Conservation (phyloP, 1,139 yeast species). For the Nakaseomyces uthaithaninus region DNA sequence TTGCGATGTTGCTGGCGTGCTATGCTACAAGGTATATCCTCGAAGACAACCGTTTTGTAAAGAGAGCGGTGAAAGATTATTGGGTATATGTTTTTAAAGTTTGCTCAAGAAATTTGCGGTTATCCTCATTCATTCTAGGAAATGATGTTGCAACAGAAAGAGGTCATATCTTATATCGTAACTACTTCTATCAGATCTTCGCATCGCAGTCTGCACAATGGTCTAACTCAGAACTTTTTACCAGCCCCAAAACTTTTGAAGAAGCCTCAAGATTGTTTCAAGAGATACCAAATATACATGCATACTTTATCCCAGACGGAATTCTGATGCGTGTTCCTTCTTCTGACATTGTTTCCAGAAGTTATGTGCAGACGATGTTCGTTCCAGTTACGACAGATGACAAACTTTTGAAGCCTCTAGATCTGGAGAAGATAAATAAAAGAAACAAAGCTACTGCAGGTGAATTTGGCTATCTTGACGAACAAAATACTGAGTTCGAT, state of each 20-base stretch:
- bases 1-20: constrained; percentile 9
- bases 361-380: constrained; percentile 56
- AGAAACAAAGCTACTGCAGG: constrained; percentile 32
- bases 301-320: constrained; percentile 71
- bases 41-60: constrained; percentile 25
- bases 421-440: constrained; percentile 33
- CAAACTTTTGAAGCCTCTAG: constrained; percentile 43
- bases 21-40: constrained; percentile 18
- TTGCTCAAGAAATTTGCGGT: constrained; percentile 50
- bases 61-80: constrained; percentile 38
- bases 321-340: constrained; percentile 78
- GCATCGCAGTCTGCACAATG: constrained; percentile 29
- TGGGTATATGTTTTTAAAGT: constrained; percentile 60
- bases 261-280: constrained; percentile 43
- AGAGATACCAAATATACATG: constrained; percentile 36
- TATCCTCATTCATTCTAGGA: constrained; percentile 73
- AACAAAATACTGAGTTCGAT: constrained; percentile 42
- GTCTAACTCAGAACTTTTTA: constrained; percentile 47
- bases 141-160: constrained; percentile 65
- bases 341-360: constrained; percentile 64
- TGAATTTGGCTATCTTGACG: constrained; percentile 49
- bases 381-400: constrained; percentile 80
- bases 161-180: constrained; percentile 59
- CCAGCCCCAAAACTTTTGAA: constrained; percentile 46
- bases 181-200: constrained; percentile 37